phyloP scores from a whole-genome alignment of 176 grass and related monocot genomes.

The Eleusine coracana region DNA sequence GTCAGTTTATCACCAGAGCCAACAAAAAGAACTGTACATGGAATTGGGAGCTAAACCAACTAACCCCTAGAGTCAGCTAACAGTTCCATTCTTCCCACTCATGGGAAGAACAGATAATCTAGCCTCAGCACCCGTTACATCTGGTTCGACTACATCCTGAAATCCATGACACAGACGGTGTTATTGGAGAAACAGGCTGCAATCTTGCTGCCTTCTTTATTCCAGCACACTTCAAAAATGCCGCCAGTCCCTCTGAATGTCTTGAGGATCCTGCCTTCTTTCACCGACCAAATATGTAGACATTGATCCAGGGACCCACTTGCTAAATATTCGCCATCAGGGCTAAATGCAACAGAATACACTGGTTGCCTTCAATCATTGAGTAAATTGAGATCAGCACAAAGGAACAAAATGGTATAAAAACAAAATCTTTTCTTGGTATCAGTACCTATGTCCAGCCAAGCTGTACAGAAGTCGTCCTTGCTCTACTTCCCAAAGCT shows the following conservation, averaged over 20 bases:
- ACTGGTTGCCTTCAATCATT: conserved; percentile 72
- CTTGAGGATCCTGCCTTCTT: conserved; percentile 85
- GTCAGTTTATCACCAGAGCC: not conserved
- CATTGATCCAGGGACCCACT: conserved; percentile 96
- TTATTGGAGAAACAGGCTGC: conserved; percentile 95
- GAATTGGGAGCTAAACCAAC: conserved; percentile 7
- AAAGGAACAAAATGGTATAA: not conserved
- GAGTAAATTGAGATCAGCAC: conserved; percentile 27
- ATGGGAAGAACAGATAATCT: not conserved
- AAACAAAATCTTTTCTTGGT: not conserved
- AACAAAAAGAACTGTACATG: conserved; percentile 8
- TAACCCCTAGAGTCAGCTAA: conserved; percentile 12
- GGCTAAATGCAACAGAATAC: conserved; percentile 95
- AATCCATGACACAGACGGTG: conserved; percentile 91
- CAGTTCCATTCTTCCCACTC: not conserved
- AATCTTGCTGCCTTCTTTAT: conserved; percentile 95
- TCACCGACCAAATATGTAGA: conserved; percentile 96
- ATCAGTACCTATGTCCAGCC: conserved; percentile 77
- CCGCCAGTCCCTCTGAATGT: conserved; percentile 87
- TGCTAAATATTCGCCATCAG: conserved; percentile 86
- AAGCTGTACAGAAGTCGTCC: conserved; percentile 85
- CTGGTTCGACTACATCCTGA: conserved; percentile 61
- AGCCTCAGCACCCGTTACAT: not conserved
- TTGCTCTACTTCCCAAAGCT: conserved; percentile 89
- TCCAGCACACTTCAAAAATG: conserved; percentile 99